phyloP scores from a whole-genome alignment of 164 flowering plant genomes.

The Chimonanthus salicifolius region DNA sequence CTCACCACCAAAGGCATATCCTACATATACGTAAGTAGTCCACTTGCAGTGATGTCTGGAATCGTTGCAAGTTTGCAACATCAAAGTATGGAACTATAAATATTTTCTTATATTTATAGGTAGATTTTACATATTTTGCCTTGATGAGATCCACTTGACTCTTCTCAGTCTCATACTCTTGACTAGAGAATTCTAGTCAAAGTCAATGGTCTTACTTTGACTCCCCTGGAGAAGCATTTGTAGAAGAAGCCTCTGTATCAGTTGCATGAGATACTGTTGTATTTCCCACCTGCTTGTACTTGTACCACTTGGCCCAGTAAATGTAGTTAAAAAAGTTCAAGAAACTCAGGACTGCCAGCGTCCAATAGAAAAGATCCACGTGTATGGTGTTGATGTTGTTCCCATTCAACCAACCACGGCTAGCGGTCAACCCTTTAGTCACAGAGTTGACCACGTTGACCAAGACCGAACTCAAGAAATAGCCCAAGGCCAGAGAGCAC shows the following conservation, averaged over 20 bases:
- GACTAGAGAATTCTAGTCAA: too few species aligned
- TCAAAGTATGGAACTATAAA: too few species aligned
- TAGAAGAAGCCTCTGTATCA: background rate
- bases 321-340: conserved; percentile 35
- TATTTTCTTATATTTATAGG: too few species aligned
- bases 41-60: too few species aligned
- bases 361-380: conserved; percentile 46
- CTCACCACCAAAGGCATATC: too few species aligned
- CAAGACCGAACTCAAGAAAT: conserved; percentile 38
- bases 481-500: conserved; percentile 51
- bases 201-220: too few species aligned
- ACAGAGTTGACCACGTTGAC: conserved; percentile 32
- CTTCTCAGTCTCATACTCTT: too few species aligned
- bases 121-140: too few species aligned
- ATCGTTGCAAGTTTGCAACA: too few species aligned
- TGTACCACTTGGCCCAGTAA: conserved; percentile 37
- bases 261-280: background rate
- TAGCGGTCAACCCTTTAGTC: conserved; percentile 19
- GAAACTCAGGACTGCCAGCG: conserved; percentile 35
- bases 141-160: too few species aligned
- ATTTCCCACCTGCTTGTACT: conserved; percentile 12
- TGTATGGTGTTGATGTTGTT: conserved; percentile 42
- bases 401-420: conserved; percentile 47
- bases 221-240: background rate
- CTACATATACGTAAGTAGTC: too few species aligned